Conservation (phyloP, 768 basidiomycete genomes). For the Bullera alba region DNA sequence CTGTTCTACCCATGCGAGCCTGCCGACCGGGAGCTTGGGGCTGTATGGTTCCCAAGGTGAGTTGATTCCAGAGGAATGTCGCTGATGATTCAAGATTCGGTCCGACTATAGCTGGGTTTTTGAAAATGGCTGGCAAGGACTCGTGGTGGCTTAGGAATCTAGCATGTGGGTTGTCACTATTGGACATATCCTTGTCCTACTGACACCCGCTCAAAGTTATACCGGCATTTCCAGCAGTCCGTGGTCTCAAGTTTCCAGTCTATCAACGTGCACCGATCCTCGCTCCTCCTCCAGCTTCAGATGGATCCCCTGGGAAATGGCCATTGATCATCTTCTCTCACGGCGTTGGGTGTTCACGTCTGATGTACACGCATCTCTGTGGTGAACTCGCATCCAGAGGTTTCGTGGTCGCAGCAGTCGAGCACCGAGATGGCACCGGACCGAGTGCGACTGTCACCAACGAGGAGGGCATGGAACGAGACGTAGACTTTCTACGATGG, state of each 20-base stretch:
- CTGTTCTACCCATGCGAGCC: conserved; percentile 15
- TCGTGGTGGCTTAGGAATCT: conserved; percentile 2
- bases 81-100: conserved; percentile 1
- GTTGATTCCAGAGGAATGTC: not conserved
- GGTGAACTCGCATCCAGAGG: conserved; percentile 67
- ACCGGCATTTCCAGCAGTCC: conserved; percentile 12
- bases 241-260: conserved; percentile 13
- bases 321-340: conserved; percentile 75
- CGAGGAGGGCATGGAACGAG: conserved; percentile 10
- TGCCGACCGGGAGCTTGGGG: not conserved
- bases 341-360: conserved; percentile 66
- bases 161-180: conserved; percentile 3
- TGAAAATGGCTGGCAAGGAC: conserved; percentile 11
- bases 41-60: conserved; percentile 11
- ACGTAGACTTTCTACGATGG: conserved; percentile 15
- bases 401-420: conserved; percentile 67
- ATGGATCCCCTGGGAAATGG: conserved; percentile 5
- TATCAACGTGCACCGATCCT: conserved; percentile 12
- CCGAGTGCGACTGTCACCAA: conserved; percentile 42
- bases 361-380: conserved; percentile 64
- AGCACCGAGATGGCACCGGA: conserved; percentile 72
- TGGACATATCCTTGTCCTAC: not conserved
- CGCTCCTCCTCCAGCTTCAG: not conserved
- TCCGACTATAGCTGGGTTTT: conserved; percentile 10
- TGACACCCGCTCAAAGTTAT: not conserved